Conservation (phyloP, 352 stramenopile genomes). For the Pythium utonaiense region DNA sequence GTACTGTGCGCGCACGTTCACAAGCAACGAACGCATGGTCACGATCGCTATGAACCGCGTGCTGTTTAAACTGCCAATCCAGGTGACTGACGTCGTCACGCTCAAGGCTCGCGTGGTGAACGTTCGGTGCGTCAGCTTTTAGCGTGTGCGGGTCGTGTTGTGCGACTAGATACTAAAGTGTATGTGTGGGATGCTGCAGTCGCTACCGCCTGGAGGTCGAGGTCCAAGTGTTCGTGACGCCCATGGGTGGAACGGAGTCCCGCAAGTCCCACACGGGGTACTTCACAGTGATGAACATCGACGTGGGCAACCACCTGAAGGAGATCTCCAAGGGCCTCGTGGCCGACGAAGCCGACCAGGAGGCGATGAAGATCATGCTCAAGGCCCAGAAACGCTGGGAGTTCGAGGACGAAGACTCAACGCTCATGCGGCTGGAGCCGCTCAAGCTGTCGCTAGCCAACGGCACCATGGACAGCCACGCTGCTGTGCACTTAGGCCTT, state of each 20-base stretch:
- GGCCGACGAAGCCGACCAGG: constrained; percentile 44
- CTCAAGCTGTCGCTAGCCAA: constrained; percentile 27
- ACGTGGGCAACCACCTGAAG: constrained; percentile 36
- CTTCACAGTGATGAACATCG: constrained; percentile 59
- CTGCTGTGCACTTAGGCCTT: constrained; percentile 8
- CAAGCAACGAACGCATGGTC: constrained; percentile 72
- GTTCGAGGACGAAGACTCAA: constrained; percentile 53
- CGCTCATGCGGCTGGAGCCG: constrained; percentile 43
- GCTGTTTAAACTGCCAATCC: constrained; percentile 68
- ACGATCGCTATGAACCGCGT: constrained; percentile 77
- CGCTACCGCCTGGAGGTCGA: constrained; percentile 59
- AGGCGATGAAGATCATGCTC: constrained; percentile 44
- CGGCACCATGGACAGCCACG: constrained; percentile 1
- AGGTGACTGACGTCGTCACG: constrained; percentile 48
- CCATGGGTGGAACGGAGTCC: constrained; percentile 24
- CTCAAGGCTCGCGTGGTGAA: constrained; percentile 58
- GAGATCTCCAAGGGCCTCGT: constrained; percentile 43
- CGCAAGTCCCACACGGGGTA: constrained; percentile 58
- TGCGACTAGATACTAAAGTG: too few relatives aligned
- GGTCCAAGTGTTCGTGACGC: constrained; percentile 54
- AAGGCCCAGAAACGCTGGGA: constrained; percentile 57
- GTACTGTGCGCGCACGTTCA: constrained; percentile 69
- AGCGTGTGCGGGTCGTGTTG: background rate
- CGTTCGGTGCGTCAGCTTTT: constrained; percentile 40
- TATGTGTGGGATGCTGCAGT: too few relatives aligned